Evolutionary conservation across 1,139 yeast species (phyloP), one percentile per base, ranked within the genome.

Genomic region (Wickerhamiella infanticola): DNA sequence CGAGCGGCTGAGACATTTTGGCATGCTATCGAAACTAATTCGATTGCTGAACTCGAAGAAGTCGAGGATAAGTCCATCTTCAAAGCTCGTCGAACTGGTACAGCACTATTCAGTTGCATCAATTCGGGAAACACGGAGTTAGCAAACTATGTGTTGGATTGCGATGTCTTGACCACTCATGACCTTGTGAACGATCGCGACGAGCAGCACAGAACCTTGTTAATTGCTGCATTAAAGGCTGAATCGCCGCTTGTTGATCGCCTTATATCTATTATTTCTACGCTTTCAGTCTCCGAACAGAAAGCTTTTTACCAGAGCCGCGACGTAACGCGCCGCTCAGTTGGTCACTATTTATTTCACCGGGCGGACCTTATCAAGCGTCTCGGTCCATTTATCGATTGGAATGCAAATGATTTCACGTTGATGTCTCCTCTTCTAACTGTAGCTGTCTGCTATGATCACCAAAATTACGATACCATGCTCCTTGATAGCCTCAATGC

Each of bases 391-490:
- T 69, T 65, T 43, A 24, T 53, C 4, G 50, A 72, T 55, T 90
- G 96, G 97, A 72, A 68, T 33, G 58, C 64, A n/a, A 72, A 72
- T 45, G 97, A 90, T 56, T 51, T 56, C 23, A 76, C 74, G 50
- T 77, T 79, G 0, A 85, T 83, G 52, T 84, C 97, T 0, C 95
- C 97, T 0, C 63, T 88, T 11, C 78, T 82, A 60, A 73, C 84
- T 5, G 62, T 84, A 4, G 77, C 85, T 53, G 67, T 95, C 43
- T 78, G 90, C 51, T 88, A 88, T 61, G 96, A 88, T 58, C 90
- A 83, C 54, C 64, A 74, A 0, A 62, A 75, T 27, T 88, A 88
- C 58, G 60, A 66, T 1, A 60, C 59, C 1, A 61, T 86, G 55
- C 62, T 84, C 3, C 51, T 57, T 11, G 59, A 58, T 3, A 48